Base-by-base conservation (phyloP, 495 filamentous ascomycete genomes). In the Lasiosphaeris hirsuta region DNA sequence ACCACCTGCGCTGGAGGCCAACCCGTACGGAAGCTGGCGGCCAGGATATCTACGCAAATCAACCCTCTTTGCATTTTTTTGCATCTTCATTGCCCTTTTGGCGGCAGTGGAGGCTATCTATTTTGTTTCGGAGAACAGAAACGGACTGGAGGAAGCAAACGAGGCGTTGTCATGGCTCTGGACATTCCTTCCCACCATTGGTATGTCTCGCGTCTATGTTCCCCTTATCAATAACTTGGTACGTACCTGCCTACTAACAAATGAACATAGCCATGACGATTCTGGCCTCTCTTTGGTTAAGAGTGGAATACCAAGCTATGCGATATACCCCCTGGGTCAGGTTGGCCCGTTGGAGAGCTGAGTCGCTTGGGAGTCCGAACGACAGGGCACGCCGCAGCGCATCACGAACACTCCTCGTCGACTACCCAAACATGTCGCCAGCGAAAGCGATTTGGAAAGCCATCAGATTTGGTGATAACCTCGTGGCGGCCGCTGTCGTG, bases 151-250 rank as follows among this genome's bases (percentile, higher is more conserved):
- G 36, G 35, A 39, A 13, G 49, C 49, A 39, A 52, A 52, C 9
- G 49, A 52, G 49, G n/a, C 49, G 10, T 36, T 52, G 4, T 52
- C 49, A 4, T 52, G 49, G 49, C 49, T 52, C 19, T 52, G 49
- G 49, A 40, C 38, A 39, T 52, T 52, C 38, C 41, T 36, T 3
- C 49, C 49, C 10, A 52, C 49, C 3, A 41, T 52, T 17, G 38
- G 49, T 52, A 41, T 13, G 49, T 52, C 3, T 30, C 38, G 6
- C 4, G 33, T 30, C 23, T 30, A 23, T 11, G 3, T 33, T 33
- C 30, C 7, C 17, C 8, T 30, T 30, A 2, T 19, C 7, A 30
- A 23, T 30, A 3, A 11, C 23, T 30, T 2, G 23, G 23, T 5
- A 18, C 11, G 38, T 8, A 38, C 11, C 3, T 6, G 18, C 8